Evolutionary conservation across 2,329 filamentous ascomycete species (phyloP).

Genomic region (Fonsecaea nubica): DNA sequence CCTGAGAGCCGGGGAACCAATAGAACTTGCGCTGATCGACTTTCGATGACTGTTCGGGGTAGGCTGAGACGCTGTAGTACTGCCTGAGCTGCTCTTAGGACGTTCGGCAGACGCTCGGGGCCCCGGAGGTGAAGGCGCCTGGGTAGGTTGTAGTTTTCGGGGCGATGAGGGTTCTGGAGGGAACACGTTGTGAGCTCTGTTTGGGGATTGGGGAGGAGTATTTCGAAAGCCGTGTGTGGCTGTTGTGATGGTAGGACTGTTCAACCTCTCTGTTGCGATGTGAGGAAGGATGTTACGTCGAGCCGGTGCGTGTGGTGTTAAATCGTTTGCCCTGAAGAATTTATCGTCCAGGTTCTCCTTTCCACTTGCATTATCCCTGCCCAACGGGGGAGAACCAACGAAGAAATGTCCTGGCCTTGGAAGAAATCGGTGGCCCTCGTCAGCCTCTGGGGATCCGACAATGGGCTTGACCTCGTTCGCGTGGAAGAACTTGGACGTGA

Average conservation of each 20-base stretch:
- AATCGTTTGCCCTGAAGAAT: constrained; percentile 75
- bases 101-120: constrained; percentile 21
- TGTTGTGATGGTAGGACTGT: constrained; percentile 6
- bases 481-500: constrained; percentile 80
- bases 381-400: constrained; percentile 26
- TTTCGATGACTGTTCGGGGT: constrained; percentile 28
- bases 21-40: constrained; percentile 36
- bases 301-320: constrained; percentile 53
- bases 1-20: constrained; percentile 15
- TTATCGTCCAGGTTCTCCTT: constrained; percentile 54
- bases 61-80: not conserved
- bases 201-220: constrained; percentile 30
- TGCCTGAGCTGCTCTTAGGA: constrained; percentile 25
- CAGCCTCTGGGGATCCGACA: constrained; percentile 47
- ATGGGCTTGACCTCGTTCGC: constrained; percentile 74
- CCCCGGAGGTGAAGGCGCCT: constrained; percentile 15
- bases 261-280: constrained; percentile 11
- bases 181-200: constrained; percentile 9
- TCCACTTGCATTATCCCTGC: constrained; percentile 38
- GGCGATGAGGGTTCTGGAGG: constrained; percentile 24
- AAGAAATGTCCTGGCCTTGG: constrained; percentile 44
- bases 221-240: constrained; percentile 6
- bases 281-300: constrained; percentile 24
- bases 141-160: constrained; percentile 15
- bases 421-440: constrained; percentile 40